Percentiles rank a stretch among this genome's conserved stretches.
These are phyloP conservation scores for Nakazawaea molendinolei DNA, from an alignment of 805 yeast genomes.

Conservation along the genomic window DNA sequence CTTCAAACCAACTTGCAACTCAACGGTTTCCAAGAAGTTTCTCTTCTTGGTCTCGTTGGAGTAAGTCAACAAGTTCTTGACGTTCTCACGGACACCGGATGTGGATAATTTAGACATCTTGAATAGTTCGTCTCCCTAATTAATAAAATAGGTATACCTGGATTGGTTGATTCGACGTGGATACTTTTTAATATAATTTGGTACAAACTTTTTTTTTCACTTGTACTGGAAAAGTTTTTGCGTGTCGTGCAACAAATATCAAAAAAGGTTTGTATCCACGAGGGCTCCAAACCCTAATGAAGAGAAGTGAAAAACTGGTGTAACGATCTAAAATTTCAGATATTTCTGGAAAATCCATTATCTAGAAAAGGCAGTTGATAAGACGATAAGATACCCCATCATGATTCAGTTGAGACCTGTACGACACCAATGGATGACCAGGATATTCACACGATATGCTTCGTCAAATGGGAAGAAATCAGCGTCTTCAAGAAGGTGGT, in stretches of 20 bases:
- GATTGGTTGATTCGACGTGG: conserved; percentile 51
- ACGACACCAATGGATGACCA: no score
- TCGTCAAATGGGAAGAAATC: conserved; percentile 18
- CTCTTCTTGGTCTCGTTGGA: conserved; percentile 98
- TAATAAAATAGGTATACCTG: conserved; percentile 34
- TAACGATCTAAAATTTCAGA: background rate
- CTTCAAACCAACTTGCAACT: conserved; percentile 98
- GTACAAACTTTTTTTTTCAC: conserved; percentile 1
- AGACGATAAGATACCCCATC: background rate
- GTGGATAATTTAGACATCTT: conserved; percentile 85
- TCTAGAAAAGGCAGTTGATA: background rate
- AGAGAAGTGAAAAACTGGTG: background rate
- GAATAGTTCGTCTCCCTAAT: conserved; percentile 68
- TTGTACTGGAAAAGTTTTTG: background rate
- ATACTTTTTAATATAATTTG: conserved; percentile 17
- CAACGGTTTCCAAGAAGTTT: conserved; percentile 99
- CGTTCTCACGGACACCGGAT: conserved; percentile 94
- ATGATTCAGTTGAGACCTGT: no score
- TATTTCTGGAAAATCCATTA: no score
- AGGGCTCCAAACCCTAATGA: conserved; percentile 1
- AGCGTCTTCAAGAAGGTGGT: conserved; percentile 65
- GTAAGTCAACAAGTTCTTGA: conserved; percentile 82
- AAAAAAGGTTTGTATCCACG: background rate
- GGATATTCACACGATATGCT: conserved; percentile 4
- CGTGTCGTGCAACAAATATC: background rate